Percentiles rank a stretch among this genome's conserved stretches.
Evolutionary conservation across 2,329 filamentous ascomycete species (phyloP).

Genomic region (Alternaria brassicicola): DNA sequence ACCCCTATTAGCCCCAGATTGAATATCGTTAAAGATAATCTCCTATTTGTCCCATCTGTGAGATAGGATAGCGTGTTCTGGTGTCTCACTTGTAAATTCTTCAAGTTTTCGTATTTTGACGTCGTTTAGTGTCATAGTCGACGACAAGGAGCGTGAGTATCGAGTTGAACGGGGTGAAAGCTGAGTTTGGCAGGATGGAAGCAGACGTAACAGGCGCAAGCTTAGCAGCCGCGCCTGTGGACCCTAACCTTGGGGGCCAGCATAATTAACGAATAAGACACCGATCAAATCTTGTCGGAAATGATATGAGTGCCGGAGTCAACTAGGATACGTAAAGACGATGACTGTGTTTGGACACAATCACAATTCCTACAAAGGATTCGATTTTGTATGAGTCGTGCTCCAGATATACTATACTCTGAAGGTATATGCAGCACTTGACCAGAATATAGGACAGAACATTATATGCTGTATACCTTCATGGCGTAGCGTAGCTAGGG

Average conservation of each 20-base stretch:
- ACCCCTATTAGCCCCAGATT: fast-evolving
- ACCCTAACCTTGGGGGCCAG: too few relatives aligned
- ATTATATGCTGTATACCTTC: not conserved
- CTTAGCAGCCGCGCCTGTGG: not conserved
- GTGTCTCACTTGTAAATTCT: not conserved
- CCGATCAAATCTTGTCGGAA: not conserved
- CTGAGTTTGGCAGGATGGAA: not conserved
- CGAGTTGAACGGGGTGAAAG: not conserved
- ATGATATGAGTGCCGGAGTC: not conserved
- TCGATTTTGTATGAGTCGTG: not conserved
- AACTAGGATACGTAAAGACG: not conserved
- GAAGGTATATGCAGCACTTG: not conserved
- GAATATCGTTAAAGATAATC: not conserved
- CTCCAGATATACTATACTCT: not conserved
- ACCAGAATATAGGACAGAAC: too few relatives aligned
- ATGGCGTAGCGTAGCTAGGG: not conserved
- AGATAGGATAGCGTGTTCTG: not conserved
- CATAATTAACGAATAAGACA: not conserved
- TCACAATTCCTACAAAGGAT: not conserved
- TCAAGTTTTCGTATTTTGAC: not conserved
- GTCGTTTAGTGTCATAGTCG: not conserved
- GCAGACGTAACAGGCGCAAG: not conserved
- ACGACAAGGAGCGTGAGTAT: not conserved
- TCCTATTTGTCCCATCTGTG: not conserved
- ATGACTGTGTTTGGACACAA: not conserved